Conservation (phyloP, 768 basidiomycete species). For the Lactifluus volemus region DNA sequence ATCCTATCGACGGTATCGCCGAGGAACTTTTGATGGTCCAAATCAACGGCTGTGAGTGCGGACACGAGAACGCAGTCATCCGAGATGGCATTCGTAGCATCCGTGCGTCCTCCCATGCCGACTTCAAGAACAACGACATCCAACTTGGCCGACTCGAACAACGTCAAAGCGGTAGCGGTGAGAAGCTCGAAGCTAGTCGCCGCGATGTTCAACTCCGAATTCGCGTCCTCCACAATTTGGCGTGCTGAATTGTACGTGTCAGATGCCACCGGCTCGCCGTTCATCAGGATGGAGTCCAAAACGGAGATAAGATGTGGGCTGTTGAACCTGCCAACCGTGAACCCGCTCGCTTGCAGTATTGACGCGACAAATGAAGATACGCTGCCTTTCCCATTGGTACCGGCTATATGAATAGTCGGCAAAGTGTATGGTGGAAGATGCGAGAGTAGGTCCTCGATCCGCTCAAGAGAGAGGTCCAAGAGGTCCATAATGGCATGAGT, state of each 20-base stretch:
- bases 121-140: slow-evolving; percentile 88
- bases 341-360: slow-evolving; percentile 49
- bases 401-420: slow-evolving; percentile 85
- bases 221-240: slow-evolving; percentile 38
- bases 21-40: slow-evolving; percentile 90
- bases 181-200: slow-evolving; percentile 79
- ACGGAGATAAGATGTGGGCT: slow-evolving; percentile 81
- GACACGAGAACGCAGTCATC: slow-evolving; percentile 61
- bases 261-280: slow-evolving; percentile 42
- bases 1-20: slow-evolving; percentile 70
- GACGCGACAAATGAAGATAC: slow-evolving; percentile 78
- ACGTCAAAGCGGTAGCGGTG: slow-evolving; percentile 66
- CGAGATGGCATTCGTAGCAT: slow-evolving; percentile 89
- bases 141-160: slow-evolving; percentile 62
- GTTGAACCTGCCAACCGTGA: slow-evolving; percentile 78
- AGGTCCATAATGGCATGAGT: slow-evolving; percentile 37
- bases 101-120: slow-evolving; percentile 87
- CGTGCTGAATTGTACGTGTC: slow-evolving; percentile 41
- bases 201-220: slow-evolving; percentile 34
- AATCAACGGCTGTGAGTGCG: slow-evolving; percentile 78
- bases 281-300: slow-evolving; percentile 67
- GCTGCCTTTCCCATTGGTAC: slow-evolving; percentile 97
- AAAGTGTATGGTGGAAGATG: slow-evolving; percentile 55
- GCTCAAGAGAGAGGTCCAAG: slow-evolving; percentile 55
- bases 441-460: slow-evolving; percentile 43